Evolutionary conservation across 1,284 basidiomycete species (phyloP).

Genomic region (Schizopora paradoxa): DNA sequence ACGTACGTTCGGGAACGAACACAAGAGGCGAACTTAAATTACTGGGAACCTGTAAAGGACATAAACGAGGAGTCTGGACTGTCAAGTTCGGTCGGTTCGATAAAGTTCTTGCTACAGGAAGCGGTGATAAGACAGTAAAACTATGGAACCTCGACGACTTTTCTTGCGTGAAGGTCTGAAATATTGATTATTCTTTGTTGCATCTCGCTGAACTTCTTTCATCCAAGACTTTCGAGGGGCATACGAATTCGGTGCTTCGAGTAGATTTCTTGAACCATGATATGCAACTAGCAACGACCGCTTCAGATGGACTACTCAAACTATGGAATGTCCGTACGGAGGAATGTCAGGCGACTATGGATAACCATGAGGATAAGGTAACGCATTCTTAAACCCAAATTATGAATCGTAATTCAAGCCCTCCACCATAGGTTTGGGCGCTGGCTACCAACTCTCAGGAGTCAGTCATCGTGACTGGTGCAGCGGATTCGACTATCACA

Average conservation of each 20-base stretch:
- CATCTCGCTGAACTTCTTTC: conserved; percentile 2
- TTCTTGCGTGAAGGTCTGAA: conserved; percentile 68
- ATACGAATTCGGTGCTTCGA: conserved; percentile 93
- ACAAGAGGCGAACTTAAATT: conserved; percentile 65
- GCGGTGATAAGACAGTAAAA: conserved; percentile 91
- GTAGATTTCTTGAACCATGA: conserved; percentile 86
- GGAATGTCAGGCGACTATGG: conserved; percentile 82
- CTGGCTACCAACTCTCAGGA: conserved; percentile 78
- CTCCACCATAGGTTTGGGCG: conserved; percentile 83
- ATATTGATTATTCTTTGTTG: background rate
- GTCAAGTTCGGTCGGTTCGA: conserved; percentile 86
- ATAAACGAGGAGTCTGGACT: conserved; percentile 95
- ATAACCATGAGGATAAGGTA: conserved; percentile 96
- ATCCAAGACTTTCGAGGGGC: conserved; percentile 84
- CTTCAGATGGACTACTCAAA: conserved; percentile 93
- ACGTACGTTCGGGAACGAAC: conserved; percentile 37
- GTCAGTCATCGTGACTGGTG: conserved; percentile 81
- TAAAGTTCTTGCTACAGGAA: conserved; percentile 85
- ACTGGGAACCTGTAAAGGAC: conserved; percentile 90
- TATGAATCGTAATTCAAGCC: conserved; percentile 9
- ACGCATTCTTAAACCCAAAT: conserved; percentile 20
- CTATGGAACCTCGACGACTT: conserved; percentile 93
- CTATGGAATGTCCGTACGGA: conserved; percentile 92
- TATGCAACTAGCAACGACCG: conserved; percentile 83
- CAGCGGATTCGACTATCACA: conserved; percentile 89